These are phyloP conservation scores for Beauveria brongniartii DNA, from an alignment of 2,329 filamentous ascomycete species.

Conservation along the genomic window DNA sequence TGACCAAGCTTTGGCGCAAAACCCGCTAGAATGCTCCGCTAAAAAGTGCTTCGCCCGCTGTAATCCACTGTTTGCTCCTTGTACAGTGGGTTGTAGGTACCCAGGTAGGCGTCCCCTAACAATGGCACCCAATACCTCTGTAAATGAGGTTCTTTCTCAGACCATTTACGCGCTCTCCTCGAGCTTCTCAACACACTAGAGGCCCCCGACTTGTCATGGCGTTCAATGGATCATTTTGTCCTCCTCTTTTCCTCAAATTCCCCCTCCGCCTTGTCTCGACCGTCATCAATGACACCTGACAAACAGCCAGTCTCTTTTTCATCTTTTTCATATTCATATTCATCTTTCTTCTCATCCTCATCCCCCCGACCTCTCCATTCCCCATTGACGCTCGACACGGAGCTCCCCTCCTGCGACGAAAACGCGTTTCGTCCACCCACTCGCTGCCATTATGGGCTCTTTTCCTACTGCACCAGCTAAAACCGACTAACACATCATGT, in stretches of 20 bases:
- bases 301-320: not conserved
- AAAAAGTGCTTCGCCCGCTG: not conserved
- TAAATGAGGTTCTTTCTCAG: not conserved
- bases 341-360: not conserved
- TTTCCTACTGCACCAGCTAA: not conserved
- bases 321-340: not conserved
- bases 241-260: no score
- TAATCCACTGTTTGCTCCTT: not conserved
- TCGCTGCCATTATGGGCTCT: not conserved
- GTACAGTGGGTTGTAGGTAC: no score
- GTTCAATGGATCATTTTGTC: not conserved
- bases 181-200: not conserved
- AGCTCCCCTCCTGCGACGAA: slow-evolving; percentile 6
- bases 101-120: not conserved
- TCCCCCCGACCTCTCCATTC: not conserved
- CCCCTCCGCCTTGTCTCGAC: not conserved
- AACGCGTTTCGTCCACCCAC: slow-evolving; percentile 5
- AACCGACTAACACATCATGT: not conserved
- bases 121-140: no score
- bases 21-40: not conserved
- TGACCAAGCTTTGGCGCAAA: not conserved
- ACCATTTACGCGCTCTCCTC: not conserved
- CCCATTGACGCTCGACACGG: not conserved
- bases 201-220: not conserved
- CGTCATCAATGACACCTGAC: not conserved